Percentiles rank a stretch among this genome's conserved stretches.
Conservation (phyloP, 805 yeast species). For the Zygosaccharomyces rouxii region DNA sequence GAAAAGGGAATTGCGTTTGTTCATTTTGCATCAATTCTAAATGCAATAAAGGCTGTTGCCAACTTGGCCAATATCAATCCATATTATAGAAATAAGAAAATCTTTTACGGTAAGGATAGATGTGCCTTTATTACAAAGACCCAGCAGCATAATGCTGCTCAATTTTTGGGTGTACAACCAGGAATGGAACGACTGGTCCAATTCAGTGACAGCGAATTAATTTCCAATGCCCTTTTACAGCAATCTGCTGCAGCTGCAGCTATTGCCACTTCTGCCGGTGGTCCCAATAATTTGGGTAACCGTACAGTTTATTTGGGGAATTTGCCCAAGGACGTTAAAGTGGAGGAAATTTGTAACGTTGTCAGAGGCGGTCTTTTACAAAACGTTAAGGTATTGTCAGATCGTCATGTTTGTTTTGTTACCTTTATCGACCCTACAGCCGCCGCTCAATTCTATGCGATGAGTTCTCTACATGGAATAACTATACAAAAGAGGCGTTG, state of each 20-base stretch:
- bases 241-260: conserved; percentile 98
- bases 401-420: conserved; percentile 87
- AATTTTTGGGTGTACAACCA: conserved; percentile 85
- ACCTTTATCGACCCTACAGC: conserved; percentile 96
- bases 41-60: conserved; percentile 84
- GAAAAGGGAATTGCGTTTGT: conserved; percentile 87
- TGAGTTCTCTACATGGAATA: conserved; percentile 86
- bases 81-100: conserved; percentile 70
- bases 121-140: conserved; percentile 92
- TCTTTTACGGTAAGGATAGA: conserved; percentile 90
- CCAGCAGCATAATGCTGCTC: conserved; percentile 96
- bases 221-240: conserved; percentile 74
- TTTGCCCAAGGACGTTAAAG: conserved; percentile 79
- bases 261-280: conserved; percentile 91
- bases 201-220: conserved; percentile 54
- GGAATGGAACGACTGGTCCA: conserved; percentile 79
- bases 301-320: conserved; percentile 90
- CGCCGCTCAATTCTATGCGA: conserved; percentile 95
- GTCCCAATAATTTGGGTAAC: conserved; percentile 86
- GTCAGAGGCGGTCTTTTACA: conserved; percentile 93
- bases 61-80: conserved; percentile 59
- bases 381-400: conserved; percentile 71
- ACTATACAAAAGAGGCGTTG: conserved; percentile 81
- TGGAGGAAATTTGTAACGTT: conserved; percentile 93
- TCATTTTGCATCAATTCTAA: conserved; percentile 78